Evolutionary conservation across 192 early-diverging fungal species (phyloP).

Genomic region (Coemansia sp.): DNA sequence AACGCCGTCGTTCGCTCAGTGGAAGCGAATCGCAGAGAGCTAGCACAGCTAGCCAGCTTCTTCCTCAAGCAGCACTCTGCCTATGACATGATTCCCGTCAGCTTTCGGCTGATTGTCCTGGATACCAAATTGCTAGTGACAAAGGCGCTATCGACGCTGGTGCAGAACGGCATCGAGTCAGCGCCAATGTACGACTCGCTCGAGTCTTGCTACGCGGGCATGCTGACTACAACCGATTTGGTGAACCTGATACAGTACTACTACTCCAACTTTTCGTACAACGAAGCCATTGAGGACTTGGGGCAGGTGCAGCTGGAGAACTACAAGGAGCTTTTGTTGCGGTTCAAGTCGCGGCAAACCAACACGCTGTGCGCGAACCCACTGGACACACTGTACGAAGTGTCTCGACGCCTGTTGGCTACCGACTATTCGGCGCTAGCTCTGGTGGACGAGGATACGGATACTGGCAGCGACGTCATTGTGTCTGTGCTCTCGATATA

Average conservation of each 20-base stretch:
- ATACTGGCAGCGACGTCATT: conserved; percentile 77
- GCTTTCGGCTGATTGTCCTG: conserved; percentile 86
- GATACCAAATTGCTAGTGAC: conserved; percentile 88
- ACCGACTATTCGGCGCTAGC: conserved; percentile 86
- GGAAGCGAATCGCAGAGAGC: conserved; percentile 41
- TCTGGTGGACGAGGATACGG: conserved; percentile 76
- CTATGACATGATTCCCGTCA: conserved; percentile 89
- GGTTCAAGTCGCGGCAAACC: conserved; percentile 49
- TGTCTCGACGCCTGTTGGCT: conserved; percentile 73
- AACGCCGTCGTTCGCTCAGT: conserved; percentile 15
- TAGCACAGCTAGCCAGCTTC: conserved; percentile 51
- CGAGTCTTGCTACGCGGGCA: conserved; percentile 81
- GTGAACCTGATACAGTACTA: conserved; percentile 93
- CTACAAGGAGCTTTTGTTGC: conserved; percentile 52
- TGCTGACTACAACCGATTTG: conserved; percentile 96
- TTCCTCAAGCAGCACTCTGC: conserved; percentile 83
- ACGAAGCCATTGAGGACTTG: conserved; percentile 83
- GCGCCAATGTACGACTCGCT: conserved; percentile 88
- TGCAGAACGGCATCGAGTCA: conserved; percentile 95
- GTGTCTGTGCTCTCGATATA: conserved; percentile 89
- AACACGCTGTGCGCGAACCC: conserved; percentile 78
- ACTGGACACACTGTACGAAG: conserved; percentile 82
- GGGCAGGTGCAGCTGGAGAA: conserved; percentile 60
- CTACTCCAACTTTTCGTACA: conserved; percentile 76
- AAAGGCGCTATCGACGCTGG: conserved; percentile 85